These are phyloP conservation scores for Ophiostoma novo-ulmi DNA, from an alignment of 2,329 filamentous ascomycete genomes.

Conservation along the genomic window DNA sequence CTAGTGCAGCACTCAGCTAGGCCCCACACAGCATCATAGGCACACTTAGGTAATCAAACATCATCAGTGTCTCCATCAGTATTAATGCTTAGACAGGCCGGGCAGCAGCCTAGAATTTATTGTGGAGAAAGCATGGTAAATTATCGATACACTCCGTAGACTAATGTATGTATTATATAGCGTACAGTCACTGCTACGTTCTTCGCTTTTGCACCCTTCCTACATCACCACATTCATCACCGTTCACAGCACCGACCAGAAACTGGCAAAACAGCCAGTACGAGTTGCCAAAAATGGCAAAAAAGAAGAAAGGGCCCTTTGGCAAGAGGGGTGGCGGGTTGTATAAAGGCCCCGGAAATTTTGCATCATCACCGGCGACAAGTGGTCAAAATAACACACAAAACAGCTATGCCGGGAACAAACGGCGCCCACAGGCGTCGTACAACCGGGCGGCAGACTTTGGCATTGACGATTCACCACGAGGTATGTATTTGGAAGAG, in stretches of 20 bases:
- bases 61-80: background rate
- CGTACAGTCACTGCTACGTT: background rate
- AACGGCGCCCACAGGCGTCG: background rate
- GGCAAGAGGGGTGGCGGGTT: slow-evolving; percentile 21
- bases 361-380: background rate
- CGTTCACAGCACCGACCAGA: background rate
- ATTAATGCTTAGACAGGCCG: background rate
- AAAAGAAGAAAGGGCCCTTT: slow-evolving; percentile 27
- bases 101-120: background rate
- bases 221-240: background rate
- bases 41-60: background rate
- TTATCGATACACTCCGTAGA: background rate
- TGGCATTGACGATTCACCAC: background rate
- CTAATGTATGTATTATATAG: background rate
- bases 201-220: background rate
- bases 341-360: slow-evolving; percentile 2
- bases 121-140: background rate
- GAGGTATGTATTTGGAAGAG: background rate
- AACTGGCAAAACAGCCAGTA: background rate
- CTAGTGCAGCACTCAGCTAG: background rate
- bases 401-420: background rate
- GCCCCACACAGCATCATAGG: background rate
- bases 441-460: background rate
- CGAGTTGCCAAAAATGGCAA: slow-evolving; percentile 25
- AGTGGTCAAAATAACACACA: background rate